Conservation (phyloP, 257 asterid species). For the Pogostemon cablin region DNA sequence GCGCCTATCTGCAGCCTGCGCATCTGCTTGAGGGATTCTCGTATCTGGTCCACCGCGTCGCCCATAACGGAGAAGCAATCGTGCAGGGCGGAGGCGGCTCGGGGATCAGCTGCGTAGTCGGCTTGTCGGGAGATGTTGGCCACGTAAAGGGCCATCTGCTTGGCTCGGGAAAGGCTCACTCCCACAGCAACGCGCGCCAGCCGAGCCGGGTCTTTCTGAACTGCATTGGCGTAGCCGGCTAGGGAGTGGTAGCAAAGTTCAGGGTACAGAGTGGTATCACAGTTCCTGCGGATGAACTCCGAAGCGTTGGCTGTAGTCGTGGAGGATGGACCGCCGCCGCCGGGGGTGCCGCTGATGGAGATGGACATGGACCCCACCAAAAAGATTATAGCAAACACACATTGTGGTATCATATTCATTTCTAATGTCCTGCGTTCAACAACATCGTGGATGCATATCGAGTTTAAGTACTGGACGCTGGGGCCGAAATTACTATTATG, state of each 20-base stretch:
- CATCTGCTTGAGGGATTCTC: conserved; percentile 66
- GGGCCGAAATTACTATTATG: background rate
- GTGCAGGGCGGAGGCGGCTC: conserved; percentile 62
- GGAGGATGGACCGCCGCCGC: background rate
- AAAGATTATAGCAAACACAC: conserved; percentile 30
- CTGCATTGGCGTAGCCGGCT: conserved; percentile 50
- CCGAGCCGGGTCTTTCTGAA: conserved; percentile 54
- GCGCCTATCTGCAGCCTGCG: conserved; percentile 32
- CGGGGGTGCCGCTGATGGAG: background rate
- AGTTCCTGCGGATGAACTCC: conserved; percentile 63
- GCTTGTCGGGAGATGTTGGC: conserved; percentile 53
- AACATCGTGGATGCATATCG: too few species aligned
- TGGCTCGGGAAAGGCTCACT: conserved; percentile 55
- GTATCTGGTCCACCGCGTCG: conserved; percentile 71
- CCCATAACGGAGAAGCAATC: conserved; percentile 62
- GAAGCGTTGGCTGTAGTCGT: conserved; percentile 20
- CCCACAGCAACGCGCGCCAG: conserved; percentile 67
- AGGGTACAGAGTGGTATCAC: conserved; percentile 62
- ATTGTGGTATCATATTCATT: conserved; percentile 15
- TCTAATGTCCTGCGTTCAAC: background rate
- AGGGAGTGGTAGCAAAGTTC: conserved; percentile 62
- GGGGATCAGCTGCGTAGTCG: conserved; percentile 55
- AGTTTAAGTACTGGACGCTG: conserved; percentile 10
- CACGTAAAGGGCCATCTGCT: conserved; percentile 41
- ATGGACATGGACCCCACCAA: background rate